Evolutionary conservation across 345 rosid species (phyloP), one percentile per base, ranked within the genome.

Genomic region (Murraya koenigii): DNA sequence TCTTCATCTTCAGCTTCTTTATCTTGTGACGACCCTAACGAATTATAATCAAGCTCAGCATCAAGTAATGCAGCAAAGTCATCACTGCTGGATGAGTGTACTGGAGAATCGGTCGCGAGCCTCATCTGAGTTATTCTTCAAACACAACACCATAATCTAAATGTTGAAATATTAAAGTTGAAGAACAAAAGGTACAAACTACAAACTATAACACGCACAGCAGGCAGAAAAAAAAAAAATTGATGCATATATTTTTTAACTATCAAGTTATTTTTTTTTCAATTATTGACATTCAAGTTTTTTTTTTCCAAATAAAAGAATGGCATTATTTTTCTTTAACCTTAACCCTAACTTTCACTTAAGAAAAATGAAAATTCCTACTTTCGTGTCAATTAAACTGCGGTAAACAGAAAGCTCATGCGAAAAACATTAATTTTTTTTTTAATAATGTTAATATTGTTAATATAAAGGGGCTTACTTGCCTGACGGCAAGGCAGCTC

Each of bases 61-160:
- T 93, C 97, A 26, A 93, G 89, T 54, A 77, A 85, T 10, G 94
- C 91, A 2, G 95, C 98, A 30, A 93, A 88, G 79, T 93, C 95
- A 1, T 90, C 94, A 32, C 95, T 91, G 77, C 97, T 91, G 2
- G 97, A 90, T 0, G 97, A 95, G 76, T 89, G 90, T 39, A 90
- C 89, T 1, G 95, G 97, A 19, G 97, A 95, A 84, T 93, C 97
- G 14, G 91, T 81, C 7, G 81, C 86, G 0, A 94, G 82, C 78
- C 94, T 94, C 98, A 93, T 94, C 96, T 92, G 82, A 59, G 70
- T 44, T 38, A 77, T 10, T 41, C 32, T 62, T 22, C 15, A 71
- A 26, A 59, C 3, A 32, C 69, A 62, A 20, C 30, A 26, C 52
- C 10, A 39, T 38, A 70, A 75, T 38, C 64, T 23, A 63, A 30